A percentile compares a stretch with the other conserved stretches of the same genome.
phyloP scores from a whole-genome alignment of 306 rosid genomes.

The Gastrolobium villosum region DNA sequence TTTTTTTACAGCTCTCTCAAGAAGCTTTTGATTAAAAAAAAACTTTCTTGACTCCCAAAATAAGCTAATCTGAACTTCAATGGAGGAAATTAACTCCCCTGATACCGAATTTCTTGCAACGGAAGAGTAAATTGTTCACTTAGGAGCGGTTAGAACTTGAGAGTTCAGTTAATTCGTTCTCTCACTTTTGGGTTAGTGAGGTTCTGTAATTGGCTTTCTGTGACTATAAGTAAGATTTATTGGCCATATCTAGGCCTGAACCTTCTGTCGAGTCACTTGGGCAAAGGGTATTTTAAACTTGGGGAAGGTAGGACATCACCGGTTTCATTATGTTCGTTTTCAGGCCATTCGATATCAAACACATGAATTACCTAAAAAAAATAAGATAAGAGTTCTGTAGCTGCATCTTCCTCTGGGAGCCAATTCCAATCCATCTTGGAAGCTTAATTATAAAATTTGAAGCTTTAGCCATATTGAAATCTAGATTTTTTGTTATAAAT shows the following conservation, averaged over 20 bases:
- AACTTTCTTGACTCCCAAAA: too few relatives aligned
- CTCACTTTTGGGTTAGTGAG: constrained; percentile 37
- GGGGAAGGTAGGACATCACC: neutral
- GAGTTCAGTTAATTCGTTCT: neutral
- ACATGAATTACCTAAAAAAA: neutral
- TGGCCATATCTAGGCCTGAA: neutral
- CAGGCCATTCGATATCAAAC: neutral
- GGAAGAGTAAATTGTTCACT: constrained; percentile 8
- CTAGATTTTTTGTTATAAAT: neutral
- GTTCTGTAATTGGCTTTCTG: constrained; percentile 31
- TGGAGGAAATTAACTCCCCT: neutral
- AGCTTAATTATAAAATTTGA: neutral
- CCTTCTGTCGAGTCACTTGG: neutral
- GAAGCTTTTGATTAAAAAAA: too few relatives aligned
- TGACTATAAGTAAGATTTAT: neutral
- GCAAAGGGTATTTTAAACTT: neutral
- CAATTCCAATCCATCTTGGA: neutral
- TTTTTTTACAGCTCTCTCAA: too few relatives aligned
- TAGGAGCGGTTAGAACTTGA: constrained; percentile 25
- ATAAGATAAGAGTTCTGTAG: neutral
- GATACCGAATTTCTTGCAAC: constrained; percentile 7
- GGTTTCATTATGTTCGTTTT: neutral
- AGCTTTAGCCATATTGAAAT: neutral
- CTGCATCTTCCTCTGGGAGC: neutral
- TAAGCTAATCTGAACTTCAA: too few relatives aligned